These are phyloP conservation scores for Pyrenochaeta sp. DNA, from an alignment of 2,329 filamentous ascomycete genomes.

Conservation along the genomic window DNA sequence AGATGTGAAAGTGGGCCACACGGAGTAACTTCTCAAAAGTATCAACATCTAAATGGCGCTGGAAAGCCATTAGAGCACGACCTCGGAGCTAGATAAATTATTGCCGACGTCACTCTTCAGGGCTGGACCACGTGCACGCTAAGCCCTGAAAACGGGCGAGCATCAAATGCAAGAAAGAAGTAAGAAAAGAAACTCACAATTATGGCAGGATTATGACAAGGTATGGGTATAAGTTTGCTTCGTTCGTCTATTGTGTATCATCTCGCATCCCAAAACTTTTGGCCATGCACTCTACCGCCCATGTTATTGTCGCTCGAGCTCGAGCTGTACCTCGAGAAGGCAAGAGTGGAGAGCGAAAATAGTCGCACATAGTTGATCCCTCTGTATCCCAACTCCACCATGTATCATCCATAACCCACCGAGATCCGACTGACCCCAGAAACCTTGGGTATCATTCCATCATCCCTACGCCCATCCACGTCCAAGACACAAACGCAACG, in stretches of 20 bases:
- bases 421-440: slow-evolving; percentile 35
- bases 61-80: neutral
- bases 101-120: slow-evolving; percentile 32
- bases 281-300: neutral
- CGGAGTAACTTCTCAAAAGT: too few relatives aligned
- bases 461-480: neutral
- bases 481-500: neutral
- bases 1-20: neutral
- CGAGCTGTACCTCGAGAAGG: neutral
- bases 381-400: slow-evolving; percentile 4
- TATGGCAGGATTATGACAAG: neutral
- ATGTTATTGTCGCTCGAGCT: neutral
- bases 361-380: slow-evolving; percentile 4
- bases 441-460: slow-evolving; percentile 29
- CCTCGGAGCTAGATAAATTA: slow-evolving; percentile 29
- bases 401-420: slow-evolving; percentile 20
- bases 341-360: slow-evolving; percentile 1
- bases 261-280: slow-evolving; percentile 9
- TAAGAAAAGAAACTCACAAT: neutral
- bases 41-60: neutral
- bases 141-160: neutral
- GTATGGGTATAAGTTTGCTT: slow-evolving; percentile 12
- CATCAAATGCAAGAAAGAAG: neutral
- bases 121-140: slow-evolving; percentile 8
- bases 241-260: slow-evolving; percentile 16